phyloP scores from a whole-genome alignment of 1,284 basidiomycete species.

The Pascua sp. region DNA sequence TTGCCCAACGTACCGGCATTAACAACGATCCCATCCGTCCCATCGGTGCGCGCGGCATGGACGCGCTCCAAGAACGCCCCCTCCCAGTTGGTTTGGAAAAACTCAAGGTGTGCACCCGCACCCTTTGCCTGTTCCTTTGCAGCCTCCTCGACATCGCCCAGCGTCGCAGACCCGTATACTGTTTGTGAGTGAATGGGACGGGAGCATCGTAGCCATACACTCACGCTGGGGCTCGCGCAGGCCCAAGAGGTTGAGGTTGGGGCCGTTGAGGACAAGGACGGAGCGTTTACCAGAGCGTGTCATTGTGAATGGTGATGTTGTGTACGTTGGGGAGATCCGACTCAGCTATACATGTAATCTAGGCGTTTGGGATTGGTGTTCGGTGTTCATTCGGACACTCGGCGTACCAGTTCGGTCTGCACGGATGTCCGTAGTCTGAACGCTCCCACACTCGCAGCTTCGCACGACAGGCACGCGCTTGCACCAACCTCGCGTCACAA shows the following conservation, averaged over 20 bases:
- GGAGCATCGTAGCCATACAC: slow-evolving; percentile 1
- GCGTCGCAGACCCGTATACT: slow-evolving; percentile 43
- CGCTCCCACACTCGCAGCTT: too few species aligned
- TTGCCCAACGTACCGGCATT: slow-evolving; percentile 26
- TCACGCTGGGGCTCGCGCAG: slow-evolving; percentile 41
- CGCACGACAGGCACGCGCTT: too few species aligned
- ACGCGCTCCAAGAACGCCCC: slow-evolving; percentile 45
- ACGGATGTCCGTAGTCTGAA: too few species aligned
- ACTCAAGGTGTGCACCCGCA: slow-evolving; percentile 17
- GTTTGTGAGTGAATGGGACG: background rate
- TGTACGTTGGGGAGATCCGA: background rate
- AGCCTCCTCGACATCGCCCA: slow-evolving; percentile 28
- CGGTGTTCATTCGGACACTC: too few species aligned
- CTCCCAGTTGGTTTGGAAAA: slow-evolving; percentile 46
- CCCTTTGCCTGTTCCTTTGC: slow-evolving; percentile 16
- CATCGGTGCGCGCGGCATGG: slow-evolving; percentile 34
- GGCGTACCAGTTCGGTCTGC: too few species aligned
- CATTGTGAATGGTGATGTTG: background rate
- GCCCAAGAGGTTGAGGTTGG: slow-evolving; percentile 47
- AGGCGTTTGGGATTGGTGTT: too few species aligned
- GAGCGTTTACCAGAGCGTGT: slow-evolving; percentile 8
- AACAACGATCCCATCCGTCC: slow-evolving; percentile 38
- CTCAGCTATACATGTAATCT: background rate
- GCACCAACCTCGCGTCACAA: too few species aligned
- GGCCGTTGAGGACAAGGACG: slow-evolving; percentile 34